Evolutionary conservation across 352 stramenopile species (phyloP), one percentile per base, ranked within the genome.

Genomic region (Globisporangium paddicum): DNA sequence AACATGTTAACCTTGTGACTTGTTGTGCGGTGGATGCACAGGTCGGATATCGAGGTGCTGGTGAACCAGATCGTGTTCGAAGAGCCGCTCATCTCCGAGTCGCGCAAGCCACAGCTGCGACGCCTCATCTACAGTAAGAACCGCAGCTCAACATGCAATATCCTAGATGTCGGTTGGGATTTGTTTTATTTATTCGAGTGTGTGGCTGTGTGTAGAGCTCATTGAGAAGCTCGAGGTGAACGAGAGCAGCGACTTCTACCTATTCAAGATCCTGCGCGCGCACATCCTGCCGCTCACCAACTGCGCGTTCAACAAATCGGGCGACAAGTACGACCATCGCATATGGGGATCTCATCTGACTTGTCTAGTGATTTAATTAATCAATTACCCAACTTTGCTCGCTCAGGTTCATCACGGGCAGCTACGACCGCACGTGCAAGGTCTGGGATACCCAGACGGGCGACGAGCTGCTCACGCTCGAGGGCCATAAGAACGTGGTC

Each of bases 221-320:
- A 98, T 98, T 63, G 93, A 98, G 64, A 98, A 98, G 65, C 84
- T 98, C 14, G 90, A 98, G 55, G 82, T 83, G 50, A 97, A 98
- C 66, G 91, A 98, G 60, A 96, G 75, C 68, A 93, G 89, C 62
- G 93, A 98, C 63, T 98, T 98, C 55, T 98, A 98, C 68, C 70
- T 98, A 7, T 98, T 98, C 72, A 98, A 98, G 78, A 98, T 98
- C 68, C 69, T 98, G 37, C 74, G 91, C 14, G 93, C 93, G 16
- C 95, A 98, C 69, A 98, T 98, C 44, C 69, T 98, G 46, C 94
- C 94, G 25, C 69, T 98, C 48, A 98, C 94, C 26, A 98, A 98
- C 68, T 98, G 95, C 60, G 95, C 93, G 23, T 98, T 98, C 75
- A 98, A 98, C 86, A 98, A 98, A 64, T 95, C 81, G 9, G 95